These are phyloP conservation scores for Coemansia sp. DNA, from an alignment of 192 early-diverging fungal species.

Conservation along the genomic window DNA sequence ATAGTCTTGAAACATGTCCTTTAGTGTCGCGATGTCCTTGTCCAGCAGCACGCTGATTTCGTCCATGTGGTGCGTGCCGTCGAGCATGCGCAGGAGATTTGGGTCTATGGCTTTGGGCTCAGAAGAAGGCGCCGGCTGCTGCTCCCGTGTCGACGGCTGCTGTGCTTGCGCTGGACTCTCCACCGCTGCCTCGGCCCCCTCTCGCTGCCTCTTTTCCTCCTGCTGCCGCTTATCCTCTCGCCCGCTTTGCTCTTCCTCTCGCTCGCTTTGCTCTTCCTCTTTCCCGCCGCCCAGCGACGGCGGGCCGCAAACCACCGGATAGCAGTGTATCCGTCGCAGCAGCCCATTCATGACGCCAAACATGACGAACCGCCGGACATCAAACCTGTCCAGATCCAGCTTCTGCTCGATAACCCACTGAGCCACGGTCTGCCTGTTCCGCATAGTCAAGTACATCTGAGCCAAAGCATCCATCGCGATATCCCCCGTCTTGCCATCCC, in stretches of 20 bases:
- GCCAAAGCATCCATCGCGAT: conserved; percentile 69
- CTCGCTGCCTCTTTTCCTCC: background rate
- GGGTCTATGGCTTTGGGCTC: background rate
- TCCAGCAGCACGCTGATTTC: conserved; percentile 36
- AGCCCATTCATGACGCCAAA: conserved; percentile 87
- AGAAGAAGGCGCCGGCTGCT: background rate
- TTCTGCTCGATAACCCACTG: conserved; percentile 84
- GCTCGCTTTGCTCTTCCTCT: background rate
- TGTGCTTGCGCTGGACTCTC: too few species aligned
- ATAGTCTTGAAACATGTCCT: conserved; percentile 16
- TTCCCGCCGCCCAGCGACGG: background rate
- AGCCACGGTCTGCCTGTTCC: conserved; percentile 72
- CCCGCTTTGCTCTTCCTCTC: background rate
- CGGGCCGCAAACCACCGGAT: conserved; percentile 57
- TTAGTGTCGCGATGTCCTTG: conserved; percentile 23
- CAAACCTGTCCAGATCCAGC: conserved; percentile 64
- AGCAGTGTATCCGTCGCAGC: conserved; percentile 86
- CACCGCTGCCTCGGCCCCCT: background rate
- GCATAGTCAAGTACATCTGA: conserved; percentile 74
- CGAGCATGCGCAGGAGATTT: conserved; percentile 22
- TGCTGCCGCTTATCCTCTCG: background rate
- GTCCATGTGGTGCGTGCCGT: conserved; percentile 47
- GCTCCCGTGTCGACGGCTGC: too few species aligned
- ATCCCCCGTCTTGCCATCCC: conserved; percentile 37
- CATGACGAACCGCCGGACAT: conserved; percentile 83